These are phyloP conservation scores for Plectosphaerella cucumerina DNA, from an alignment of 2,329 filamentous ascomycete species.

Conservation along the genomic window DNA sequence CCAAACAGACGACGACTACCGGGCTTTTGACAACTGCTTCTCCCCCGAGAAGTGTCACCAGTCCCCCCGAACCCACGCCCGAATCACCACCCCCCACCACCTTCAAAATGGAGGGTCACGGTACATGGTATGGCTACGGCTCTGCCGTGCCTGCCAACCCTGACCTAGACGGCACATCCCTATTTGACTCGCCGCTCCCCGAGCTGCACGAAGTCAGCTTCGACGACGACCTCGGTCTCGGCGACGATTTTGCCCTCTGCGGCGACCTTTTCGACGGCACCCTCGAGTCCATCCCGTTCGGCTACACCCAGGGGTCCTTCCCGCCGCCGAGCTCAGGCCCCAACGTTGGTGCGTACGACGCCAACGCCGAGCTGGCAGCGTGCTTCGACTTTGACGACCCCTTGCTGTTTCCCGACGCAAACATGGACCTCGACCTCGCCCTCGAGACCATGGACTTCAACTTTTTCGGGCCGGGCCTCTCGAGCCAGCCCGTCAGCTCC, in stretches of 20 bases:
- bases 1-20: neutral
- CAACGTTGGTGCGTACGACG: constrained; percentile 1
- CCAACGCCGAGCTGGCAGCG: neutral
- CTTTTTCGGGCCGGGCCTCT: neutral
- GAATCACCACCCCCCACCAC: neutral
- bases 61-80: neutral
- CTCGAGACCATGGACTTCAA: neutral
- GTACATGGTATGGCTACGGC: neutral
- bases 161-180: neutral
- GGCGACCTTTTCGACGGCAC: constrained; percentile 1
- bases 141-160: neutral
- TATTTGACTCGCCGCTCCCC: constrained; percentile 1
- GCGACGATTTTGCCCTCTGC: neutral
- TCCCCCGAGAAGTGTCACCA: neutral
- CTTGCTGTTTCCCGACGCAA: constrained; percentile 7
- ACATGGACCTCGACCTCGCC: constrained; percentile 6
- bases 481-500: neutral
- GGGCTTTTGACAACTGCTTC: constrained; percentile 1
- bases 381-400: constrained; percentile 8
- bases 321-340: constrained; percentile 4
- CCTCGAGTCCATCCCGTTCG: constrained; percentile 6
- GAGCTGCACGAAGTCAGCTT: constrained; percentile 1
- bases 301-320: constrained; percentile 2
- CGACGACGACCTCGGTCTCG: constrained; percentile 1
- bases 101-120: constrained; percentile 1